Percentiles rank a stretch among this genome's conserved stretches.
Conservation (phyloP, 371 early-diverging fungal species). For the Lichtheimia ramosa region DNA sequence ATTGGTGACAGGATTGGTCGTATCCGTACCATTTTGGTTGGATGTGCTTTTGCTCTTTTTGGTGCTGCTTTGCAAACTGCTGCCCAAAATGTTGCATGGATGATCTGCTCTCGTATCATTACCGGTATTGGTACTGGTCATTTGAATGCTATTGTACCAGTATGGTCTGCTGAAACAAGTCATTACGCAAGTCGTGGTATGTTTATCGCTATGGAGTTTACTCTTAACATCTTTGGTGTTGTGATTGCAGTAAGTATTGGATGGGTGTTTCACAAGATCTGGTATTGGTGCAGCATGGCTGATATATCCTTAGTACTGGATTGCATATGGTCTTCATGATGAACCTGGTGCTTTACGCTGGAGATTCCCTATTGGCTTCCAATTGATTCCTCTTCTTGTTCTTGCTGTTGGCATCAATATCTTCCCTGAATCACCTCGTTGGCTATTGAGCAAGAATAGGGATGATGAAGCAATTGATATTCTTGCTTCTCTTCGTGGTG, state of each 20-base stretch:
- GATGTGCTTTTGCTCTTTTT: slow-evolving; percentile 31
- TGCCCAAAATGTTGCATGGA: slow-evolving; percentile 42
- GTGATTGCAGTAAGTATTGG: slow-evolving; percentile 27
- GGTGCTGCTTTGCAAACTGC: slow-evolving; percentile 44
- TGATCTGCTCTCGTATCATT: slow-evolving; percentile 45
- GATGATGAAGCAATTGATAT: slow-evolving; percentile 34
- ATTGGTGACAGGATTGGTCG: slow-evolving; percentile 43
- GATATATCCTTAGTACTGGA: slow-evolving; percentile 24
- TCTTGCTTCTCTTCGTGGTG: slow-evolving; percentile 38
- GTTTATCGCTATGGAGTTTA: slow-evolving; percentile 42
- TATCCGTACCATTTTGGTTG: slow-evolving; percentile 36
- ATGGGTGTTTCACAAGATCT: neutral
- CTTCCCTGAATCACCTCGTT: slow-evolving; percentile 37
- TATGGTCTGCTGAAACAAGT: slow-evolving; percentile 45
- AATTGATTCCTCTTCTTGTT: slow-evolving; percentile 30
- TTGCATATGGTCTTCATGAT: slow-evolving; percentile 31
- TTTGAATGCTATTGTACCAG: slow-evolving; percentile 46
- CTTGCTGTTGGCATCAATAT: slow-evolving; percentile 28
- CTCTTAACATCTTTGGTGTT: slow-evolving; percentile 44
- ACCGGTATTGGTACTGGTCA: slow-evolving; percentile 49
- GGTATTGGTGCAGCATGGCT: neutral
- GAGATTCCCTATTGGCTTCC: slow-evolving; percentile 44
- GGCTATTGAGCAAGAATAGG: slow-evolving; percentile 34
- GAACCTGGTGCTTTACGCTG: slow-evolving; percentile 35
- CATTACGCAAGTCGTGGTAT: slow-evolving; percentile 38